A percentile compares a stretch with the other conserved stretches of the same genome.
Conservation (phyloP, 164 flowering plant species). For the Malania oleifera region DNA sequence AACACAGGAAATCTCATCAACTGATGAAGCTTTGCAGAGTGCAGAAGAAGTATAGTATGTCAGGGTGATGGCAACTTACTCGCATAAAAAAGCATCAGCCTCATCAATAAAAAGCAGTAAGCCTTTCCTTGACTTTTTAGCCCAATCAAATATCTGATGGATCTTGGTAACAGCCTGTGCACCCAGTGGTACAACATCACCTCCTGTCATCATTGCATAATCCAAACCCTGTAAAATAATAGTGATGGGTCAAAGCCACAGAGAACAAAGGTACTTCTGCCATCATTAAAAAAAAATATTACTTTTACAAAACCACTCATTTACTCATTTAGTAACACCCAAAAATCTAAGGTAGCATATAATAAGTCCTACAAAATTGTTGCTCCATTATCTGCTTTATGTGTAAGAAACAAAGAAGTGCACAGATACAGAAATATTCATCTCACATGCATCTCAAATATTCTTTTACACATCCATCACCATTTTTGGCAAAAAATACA, state of each 20-base stretch:
- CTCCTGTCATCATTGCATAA: conserved; percentile 99
- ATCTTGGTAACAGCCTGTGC: conserved; percentile 92
- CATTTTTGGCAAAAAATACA: no score
- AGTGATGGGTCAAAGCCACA: not conserved
- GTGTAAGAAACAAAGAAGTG: no score
- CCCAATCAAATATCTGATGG: conserved; percentile 92
- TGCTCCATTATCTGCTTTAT: no score
- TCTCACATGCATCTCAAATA: no score
- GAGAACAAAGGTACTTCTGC: not conserved
- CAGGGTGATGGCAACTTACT: conserved; percentile 47
- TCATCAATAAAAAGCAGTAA: conserved; percentile 82
- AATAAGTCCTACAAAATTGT: no score
- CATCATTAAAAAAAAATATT: no score
- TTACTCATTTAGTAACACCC: no score
- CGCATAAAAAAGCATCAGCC: conserved; percentile 96
- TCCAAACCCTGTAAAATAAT: conserved; percentile 67
- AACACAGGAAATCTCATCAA: not conserved
- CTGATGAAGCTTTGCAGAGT: no score
- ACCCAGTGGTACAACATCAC: conserved; percentile 94
- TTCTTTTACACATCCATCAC: no score
- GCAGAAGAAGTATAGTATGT: not conserved
- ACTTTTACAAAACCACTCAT: no score
- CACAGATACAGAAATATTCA: no score
- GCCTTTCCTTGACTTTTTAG: conserved; percentile 81
- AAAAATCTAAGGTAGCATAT: no score